A percentile compares a stretch with the other conserved stretches of the same genome.
Conservation (phyloP, 768 basidiomycete species). For the Tricholoma terreum region DNA sequence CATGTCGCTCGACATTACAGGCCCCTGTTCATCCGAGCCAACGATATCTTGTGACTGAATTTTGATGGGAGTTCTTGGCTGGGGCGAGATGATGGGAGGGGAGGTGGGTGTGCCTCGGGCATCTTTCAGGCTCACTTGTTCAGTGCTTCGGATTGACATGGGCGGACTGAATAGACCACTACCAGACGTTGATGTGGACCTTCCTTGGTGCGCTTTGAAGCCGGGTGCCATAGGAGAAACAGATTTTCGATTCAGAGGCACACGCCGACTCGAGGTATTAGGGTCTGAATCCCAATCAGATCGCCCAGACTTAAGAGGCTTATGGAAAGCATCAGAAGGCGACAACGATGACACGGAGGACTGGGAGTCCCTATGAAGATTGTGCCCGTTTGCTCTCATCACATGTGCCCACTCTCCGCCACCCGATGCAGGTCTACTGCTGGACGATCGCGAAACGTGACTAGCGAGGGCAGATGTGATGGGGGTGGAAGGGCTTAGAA, state of each 20-base stretch:
- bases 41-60: conserved; percentile 20
- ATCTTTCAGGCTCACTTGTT: conserved; percentile 9
- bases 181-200: conserved; percentile 41
- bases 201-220: conserved; percentile 37
- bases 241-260: conserved; percentile 64
- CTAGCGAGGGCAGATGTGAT: conserved; percentile 34
- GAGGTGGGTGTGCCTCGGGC: conserved; percentile 34
- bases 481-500: conserved; percentile 52
- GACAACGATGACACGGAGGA: conserved; percentile 67
- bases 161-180: conserved; percentile 31
- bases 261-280: conserved; percentile 45
- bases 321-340: conserved; percentile 45
- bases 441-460: conserved; percentile 31
- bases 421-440: conserved; percentile 30
- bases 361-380: conserved; percentile 49
- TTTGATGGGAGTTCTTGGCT: conserved; percentile 35
- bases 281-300: conserved; percentile 61
- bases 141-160: neutral
- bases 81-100: conserved; percentile 34
- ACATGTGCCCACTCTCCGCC: conserved; percentile 50
- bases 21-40: conserved; percentile 25
- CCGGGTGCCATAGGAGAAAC: conserved; percentile 70
- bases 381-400: conserved; percentile 35
- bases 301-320: conserved; percentile 32
- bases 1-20: conserved; percentile 25